phyloP scores from a whole-genome alignment of 2,329 filamentous ascomycete genomes.

The Polytolypa hystricis region DNA sequence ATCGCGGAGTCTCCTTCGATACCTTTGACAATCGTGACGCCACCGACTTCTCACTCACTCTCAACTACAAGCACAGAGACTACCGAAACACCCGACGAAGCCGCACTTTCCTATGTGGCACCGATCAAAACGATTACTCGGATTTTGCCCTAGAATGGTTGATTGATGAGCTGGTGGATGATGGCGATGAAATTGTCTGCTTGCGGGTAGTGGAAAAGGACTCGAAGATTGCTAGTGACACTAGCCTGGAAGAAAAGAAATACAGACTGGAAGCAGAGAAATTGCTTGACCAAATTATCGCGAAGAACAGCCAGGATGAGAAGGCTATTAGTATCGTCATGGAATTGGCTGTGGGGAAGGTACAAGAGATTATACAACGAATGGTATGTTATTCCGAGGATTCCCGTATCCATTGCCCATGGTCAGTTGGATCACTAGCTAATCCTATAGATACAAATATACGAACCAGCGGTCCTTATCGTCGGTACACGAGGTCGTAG shows the following conservation, averaged over 20 bases:
- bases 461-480: slow-evolving; percentile 82
- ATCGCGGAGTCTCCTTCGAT: slow-evolving; percentile 61
- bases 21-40: slow-evolving; percentile 59
- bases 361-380: slow-evolving; percentile 81
- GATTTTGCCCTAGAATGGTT: slow-evolving; percentile 89
- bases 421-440: slow-evolving; percentile 4
- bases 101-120: slow-evolving; percentile 80
- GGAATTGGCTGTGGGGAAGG: slow-evolving; percentile 79
- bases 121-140: slow-evolving; percentile 84
- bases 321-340: slow-evolving; percentile 76
- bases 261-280: slow-evolving; percentile 67
- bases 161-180: slow-evolving; percentile 81
- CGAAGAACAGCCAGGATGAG: slow-evolving; percentile 64
- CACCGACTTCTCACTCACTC: slow-evolving; percentile 63
- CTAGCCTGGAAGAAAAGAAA: slow-evolving; percentile 50
- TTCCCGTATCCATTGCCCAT: neutral
- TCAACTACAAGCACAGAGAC: slow-evolving; percentile 76
- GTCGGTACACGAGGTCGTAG: slow-evolving; percentile 81
- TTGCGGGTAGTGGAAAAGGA: slow-evolving; percentile 80
- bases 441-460: slow-evolving; percentile 63
- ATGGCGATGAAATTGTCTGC: slow-evolving; percentile 88
- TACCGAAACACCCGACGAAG: slow-evolving; percentile 72
- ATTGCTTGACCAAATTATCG: slow-evolving; percentile 64
- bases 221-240: slow-evolving; percentile 53
- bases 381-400: slow-evolving; percentile 49